phyloP scores from a whole-genome alignment of 306 rosid genomes.

The Comarum palustre region DNA sequence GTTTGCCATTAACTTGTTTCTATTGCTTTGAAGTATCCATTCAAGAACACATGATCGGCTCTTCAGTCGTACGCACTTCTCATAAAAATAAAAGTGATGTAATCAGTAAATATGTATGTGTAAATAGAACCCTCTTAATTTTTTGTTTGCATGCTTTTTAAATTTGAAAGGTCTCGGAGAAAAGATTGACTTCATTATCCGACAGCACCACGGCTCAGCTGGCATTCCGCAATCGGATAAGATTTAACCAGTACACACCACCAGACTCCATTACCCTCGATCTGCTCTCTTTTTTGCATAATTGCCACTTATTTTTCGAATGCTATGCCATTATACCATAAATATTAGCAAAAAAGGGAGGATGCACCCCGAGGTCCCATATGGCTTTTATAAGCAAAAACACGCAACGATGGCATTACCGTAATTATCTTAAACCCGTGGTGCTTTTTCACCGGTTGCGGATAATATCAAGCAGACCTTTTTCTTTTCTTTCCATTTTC shows the following conservation, averaged over 20 bases:
- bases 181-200: slow-evolving; percentile 18
- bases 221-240: slow-evolving; percentile 15
- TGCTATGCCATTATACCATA: too few species aligned
- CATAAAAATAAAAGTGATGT: too few species aligned
- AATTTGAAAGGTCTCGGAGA: neutral
- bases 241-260: neutral
- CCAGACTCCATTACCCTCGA: neutral
- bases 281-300: neutral
- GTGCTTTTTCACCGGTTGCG: neutral
- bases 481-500: slow-evolving; percentile 28
- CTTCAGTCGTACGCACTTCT: too few species aligned
- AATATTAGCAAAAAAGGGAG: too few species aligned
- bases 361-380: too few species aligned
- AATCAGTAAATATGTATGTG: too few species aligned
- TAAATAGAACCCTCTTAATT: too few species aligned
- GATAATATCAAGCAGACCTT: slow-evolving; percentile 27
- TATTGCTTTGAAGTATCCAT: too few species aligned
- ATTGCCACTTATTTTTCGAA: neutral
- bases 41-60: too few species aligned
- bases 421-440: slow-evolving; percentile 3
- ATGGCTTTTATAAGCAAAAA: neutral
- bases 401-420: neutral
- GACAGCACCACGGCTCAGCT: slow-evolving; percentile 18
- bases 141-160: neutral
- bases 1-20: too few species aligned